Percentiles rank a stretch among this genome's conserved stretches.
Evolutionary conservation across 2,329 filamentous ascomycete species (phyloP).

Genomic region (Sarocladiaceae sp.): DNA sequence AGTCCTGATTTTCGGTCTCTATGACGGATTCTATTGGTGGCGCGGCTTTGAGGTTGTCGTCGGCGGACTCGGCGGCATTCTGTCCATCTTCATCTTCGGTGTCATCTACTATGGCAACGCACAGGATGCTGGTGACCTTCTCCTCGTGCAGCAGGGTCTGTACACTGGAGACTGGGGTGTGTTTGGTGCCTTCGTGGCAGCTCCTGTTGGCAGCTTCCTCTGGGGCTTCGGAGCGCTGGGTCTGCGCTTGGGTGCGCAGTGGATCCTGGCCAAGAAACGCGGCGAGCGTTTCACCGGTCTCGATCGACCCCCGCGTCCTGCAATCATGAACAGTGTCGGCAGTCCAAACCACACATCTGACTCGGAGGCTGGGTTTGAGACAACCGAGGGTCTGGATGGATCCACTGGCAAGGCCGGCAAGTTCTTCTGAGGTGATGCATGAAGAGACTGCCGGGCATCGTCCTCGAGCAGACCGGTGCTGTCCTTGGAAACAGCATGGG

Average conservation of each 20-base stretch:
- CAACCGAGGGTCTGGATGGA: conserved; percentile 23
- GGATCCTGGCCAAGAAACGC: conserved; percentile 48
- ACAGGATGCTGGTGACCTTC: conserved; percentile 57
- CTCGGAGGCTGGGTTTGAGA: conserved; percentile 19
- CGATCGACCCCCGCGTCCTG: conserved; percentile 44
- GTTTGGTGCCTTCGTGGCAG: conserved; percentile 79
- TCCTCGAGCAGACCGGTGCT: too few relatives aligned
- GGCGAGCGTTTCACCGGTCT: conserved; percentile 63
- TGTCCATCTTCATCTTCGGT: conserved; percentile 79
- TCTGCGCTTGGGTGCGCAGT: conserved; percentile 57
- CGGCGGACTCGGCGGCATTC: conserved; percentile 71
- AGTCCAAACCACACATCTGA: conserved; percentile 10
- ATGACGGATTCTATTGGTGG: conserved; percentile 69
- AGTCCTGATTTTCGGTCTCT: conserved; percentile 68
- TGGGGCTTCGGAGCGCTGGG: conserved; percentile 64
- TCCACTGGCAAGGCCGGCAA: conserved; percentile 40
- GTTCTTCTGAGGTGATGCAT: conserved; percentile 43
- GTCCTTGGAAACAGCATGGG: too few relatives aligned
- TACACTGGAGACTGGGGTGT: conserved; percentile 77
- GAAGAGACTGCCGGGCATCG: too few relatives aligned
- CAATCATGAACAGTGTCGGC: neutral
- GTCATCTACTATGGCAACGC: conserved; percentile 71
- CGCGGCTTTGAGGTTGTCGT: conserved; percentile 76
- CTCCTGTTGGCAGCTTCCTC: conserved; percentile 69
- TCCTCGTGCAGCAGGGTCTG: conserved; percentile 68